A percentile compares a stretch with the other conserved stretches of the same genome.
Conservation (phyloP, 2,329 filamentous ascomycete genomes). For the Trichoderma sp. region DNA sequence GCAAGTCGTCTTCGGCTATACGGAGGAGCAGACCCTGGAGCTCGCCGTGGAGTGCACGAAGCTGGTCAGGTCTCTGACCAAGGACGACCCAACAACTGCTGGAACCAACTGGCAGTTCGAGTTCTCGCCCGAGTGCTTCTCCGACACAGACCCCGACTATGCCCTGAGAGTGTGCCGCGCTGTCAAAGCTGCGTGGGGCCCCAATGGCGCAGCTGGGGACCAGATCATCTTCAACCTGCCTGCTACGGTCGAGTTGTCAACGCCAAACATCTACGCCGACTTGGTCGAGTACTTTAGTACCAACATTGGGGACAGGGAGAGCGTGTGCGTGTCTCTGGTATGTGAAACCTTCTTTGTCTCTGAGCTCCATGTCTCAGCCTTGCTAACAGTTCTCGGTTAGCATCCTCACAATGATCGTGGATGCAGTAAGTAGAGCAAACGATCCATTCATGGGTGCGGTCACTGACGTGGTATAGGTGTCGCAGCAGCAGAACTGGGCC, state of each 20-base stretch:
- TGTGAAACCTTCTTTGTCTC: background rate
- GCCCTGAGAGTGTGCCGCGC: constrained; percentile 13
- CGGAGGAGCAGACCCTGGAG: constrained; percentile 15
- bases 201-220: constrained; percentile 3
- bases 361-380: background rate
- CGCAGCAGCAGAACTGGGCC: constrained; percentile 18
- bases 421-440: constrained; percentile 11
- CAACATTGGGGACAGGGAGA: constrained; percentile 18
- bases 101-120: constrained; percentile 12
- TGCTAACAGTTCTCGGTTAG: constrained; percentile 1
- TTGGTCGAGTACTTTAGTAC: constrained; percentile 3
- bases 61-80: constrained; percentile 18
- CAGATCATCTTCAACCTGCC: constrained; percentile 20
- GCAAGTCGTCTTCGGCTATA: constrained; percentile 14
- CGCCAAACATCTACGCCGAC: constrained; percentile 11
- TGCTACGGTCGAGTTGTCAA: constrained; percentile 11
- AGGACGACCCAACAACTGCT: constrained; percentile 3
- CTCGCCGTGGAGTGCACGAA: constrained; percentile 15
- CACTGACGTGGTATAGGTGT: constrained; percentile 10
- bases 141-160: constrained; percentile 13
- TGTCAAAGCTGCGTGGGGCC: constrained; percentile 13
- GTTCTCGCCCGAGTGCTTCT: constrained; percentile 17
- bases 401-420: constrained; percentile 18
- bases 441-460: background rate
- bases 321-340: constrained; percentile 16